Evolutionary conservation across 768 basidiomycete species (phyloP).

Genomic region (Amyloporia xantha): DNA sequence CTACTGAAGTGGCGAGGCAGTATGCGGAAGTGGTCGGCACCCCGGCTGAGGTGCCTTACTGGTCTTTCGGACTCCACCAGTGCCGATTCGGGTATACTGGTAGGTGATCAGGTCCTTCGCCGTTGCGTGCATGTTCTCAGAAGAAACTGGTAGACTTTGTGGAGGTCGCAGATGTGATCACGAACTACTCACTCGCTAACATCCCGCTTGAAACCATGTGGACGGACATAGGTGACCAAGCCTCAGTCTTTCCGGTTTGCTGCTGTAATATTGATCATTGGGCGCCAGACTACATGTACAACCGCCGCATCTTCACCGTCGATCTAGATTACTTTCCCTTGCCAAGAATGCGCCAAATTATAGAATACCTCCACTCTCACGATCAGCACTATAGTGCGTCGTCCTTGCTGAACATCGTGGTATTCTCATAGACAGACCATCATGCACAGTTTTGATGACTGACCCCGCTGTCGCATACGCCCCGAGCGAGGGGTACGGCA

Average conservation of each 20-base stretch:
- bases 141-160: constrained; percentile 40
- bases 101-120: constrained; percentile 20
- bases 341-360: constrained; percentile 56
- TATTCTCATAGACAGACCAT: too few species aligned
- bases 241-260: too few species aligned
- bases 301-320: constrained; percentile 60
- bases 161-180: constrained; percentile 55
- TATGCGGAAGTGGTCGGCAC: constrained; percentile 61
- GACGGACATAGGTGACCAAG: constrained; percentile 70
- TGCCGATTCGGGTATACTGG: constrained; percentile 65
- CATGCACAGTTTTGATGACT: constrained; percentile 55
- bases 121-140: not conserved
- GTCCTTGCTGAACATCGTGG: too few species aligned
- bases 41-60: constrained; percentile 70
- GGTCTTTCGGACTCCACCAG: constrained; percentile 68
- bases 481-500: constrained; percentile 39
- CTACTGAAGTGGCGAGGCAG: constrained; percentile 54
- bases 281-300: constrained; percentile 57
- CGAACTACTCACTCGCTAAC: constrained; percentile 49
- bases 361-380: constrained; percentile 51
- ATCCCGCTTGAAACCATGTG: constrained; percentile 78
- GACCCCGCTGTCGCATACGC: constrained; percentile 61
- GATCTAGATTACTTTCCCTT: constrained; percentile 66
- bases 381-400: constrained; percentile 50
- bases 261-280: too few species aligned